Evolutionary conservation across 2,329 filamentous ascomycete genomes (phyloP).

Genomic region (Claviceps pusilla): DNA sequence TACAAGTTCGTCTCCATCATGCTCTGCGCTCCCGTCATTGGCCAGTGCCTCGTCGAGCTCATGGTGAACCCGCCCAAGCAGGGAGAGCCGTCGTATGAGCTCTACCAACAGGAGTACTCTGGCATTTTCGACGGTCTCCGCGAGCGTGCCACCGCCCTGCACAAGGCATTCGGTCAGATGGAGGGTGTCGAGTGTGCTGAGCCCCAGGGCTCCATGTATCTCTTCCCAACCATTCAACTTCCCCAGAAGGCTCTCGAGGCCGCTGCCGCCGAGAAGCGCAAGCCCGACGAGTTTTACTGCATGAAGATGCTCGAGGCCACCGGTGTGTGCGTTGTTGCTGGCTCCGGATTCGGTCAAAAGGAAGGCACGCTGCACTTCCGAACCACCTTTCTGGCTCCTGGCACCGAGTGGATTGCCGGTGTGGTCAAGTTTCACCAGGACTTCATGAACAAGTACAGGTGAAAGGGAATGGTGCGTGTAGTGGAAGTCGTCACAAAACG

Average conservation of each 20-base stretch:
- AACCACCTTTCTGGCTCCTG: slow-evolving; percentile 91
- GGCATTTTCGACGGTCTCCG: slow-evolving; percentile 65
- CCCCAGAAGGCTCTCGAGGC: slow-evolving; percentile 61
- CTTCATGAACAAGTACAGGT: slow-evolving; percentile 72
- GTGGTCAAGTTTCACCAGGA: slow-evolving; percentile 82
- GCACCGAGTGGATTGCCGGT: slow-evolving; percentile 81
- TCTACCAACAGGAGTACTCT: slow-evolving; percentile 77
- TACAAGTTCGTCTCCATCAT: slow-evolving; percentile 99
- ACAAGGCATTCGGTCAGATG: slow-evolving; percentile 85
- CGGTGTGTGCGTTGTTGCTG: slow-evolving; percentile 85
- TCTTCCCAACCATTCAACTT: slow-evolving; percentile 86
- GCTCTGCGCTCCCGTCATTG: slow-evolving; percentile 87
- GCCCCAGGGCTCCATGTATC: slow-evolving; percentile 95
- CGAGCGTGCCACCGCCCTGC: slow-evolving; percentile 68
- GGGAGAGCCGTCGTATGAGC: slow-evolving; percentile 69
- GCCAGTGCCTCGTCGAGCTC: slow-evolving; percentile 89
- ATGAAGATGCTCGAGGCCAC: slow-evolving; percentile 82
- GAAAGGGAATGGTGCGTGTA: neutral
- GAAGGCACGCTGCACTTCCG: slow-evolving; percentile 85
- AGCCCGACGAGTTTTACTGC: slow-evolving; percentile 87
- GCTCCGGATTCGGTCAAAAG: slow-evolving; percentile 86
- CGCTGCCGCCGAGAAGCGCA: slow-evolving; percentile 57
- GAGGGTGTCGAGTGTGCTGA: slow-evolving; percentile 84
- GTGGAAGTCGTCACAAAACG: too few species aligned
- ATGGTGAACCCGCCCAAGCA: slow-evolving; percentile 90